These are phyloP conservation scores for Spiraea crenata DNA, from an alignment of 331 rosid genomes.

Conservation along the genomic window DNA sequence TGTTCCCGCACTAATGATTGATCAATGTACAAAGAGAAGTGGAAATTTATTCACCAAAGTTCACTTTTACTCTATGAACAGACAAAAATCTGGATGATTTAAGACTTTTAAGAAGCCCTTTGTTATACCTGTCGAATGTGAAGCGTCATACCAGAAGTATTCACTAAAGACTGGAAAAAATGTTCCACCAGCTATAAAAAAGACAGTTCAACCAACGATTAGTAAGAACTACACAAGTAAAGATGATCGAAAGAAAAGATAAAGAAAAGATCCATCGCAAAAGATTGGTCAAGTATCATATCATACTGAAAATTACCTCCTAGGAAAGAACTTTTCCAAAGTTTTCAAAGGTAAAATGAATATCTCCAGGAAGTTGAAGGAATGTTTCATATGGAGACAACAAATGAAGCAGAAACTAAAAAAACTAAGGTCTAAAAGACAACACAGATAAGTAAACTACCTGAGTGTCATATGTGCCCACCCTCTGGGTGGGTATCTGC, in stretches of 20 bases:
- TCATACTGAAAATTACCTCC: not conserved
- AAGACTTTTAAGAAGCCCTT: conserved; percentile 8
- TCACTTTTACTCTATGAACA: not conserved
- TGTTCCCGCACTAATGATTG: not conserved
- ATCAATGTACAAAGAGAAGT: not conserved
- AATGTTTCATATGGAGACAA: conserved; percentile 10
- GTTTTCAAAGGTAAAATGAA: not conserved
- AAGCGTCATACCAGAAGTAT: conserved; percentile 98
- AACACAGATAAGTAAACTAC: conserved; percentile 35
- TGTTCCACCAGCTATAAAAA: conserved; percentile 84
- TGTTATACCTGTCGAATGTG: conserved; percentile 84
- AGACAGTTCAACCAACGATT: conserved; percentile 13
- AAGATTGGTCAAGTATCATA: not conserved
- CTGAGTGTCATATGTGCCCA: conserved; percentile 94
- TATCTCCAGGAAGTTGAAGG: not conserved
- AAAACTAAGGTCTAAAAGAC: conserved; percentile 13
- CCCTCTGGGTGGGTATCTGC: conserved; percentile 80
- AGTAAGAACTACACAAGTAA: conserved; percentile 14
- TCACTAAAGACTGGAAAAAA: conserved; percentile 94
- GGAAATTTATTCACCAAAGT: conserved; percentile 6
- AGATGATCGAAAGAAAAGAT: not conserved
- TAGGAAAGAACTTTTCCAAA: not conserved
- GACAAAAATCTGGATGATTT: not conserved
- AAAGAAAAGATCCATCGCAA: not conserved
- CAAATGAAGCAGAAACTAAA: conserved; percentile 9